Conservation (phyloP, 208 protist species). For the Leishmania tropica region DNA sequence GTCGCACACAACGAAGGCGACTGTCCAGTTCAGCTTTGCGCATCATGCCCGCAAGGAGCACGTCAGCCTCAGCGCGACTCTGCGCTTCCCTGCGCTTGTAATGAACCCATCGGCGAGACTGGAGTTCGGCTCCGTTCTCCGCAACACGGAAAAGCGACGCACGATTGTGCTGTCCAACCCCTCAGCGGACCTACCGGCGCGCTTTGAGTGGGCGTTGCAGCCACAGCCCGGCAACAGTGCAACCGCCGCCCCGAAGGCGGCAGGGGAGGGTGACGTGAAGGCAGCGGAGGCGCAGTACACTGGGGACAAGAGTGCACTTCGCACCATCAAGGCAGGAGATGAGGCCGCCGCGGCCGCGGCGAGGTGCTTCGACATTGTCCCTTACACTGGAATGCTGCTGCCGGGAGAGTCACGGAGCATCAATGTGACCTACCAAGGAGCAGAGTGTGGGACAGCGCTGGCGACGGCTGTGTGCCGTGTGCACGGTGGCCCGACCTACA, state of each 20-base stretch:
- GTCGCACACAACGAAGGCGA: constrained; percentile 73
- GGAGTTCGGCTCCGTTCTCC: constrained; percentile 95
- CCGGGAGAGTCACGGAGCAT: constrained; percentile 79
- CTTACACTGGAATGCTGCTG: constrained; percentile 87
- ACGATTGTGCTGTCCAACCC: constrained; percentile 84
- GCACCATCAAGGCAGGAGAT: constrained; percentile 19
- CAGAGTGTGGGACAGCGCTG: constrained; percentile 12
- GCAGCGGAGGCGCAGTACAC: constrained; percentile 26
- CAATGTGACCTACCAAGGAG: constrained; percentile 89
- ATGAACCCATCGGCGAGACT: constrained; percentile 62
- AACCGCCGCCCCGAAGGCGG: not conserved
- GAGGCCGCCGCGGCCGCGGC: constrained; percentile 3
- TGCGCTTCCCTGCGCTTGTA: constrained; percentile 91
- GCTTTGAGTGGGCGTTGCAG: constrained; percentile 79
- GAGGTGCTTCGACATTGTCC: constrained; percentile 94
- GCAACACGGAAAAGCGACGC: constrained; percentile 84
- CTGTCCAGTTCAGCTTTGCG: constrained; percentile 82
- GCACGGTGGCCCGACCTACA: constrained; percentile 90
- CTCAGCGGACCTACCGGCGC: constrained; percentile 67
- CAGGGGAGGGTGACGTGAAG: not conserved
- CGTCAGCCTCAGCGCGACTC: constrained; percentile 74
- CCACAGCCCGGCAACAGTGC: not conserved
- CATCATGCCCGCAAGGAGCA: constrained; percentile 91
- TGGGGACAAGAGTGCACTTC: constrained; percentile 22
- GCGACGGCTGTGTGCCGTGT: constrained; percentile 90